phyloP scores from a whole-genome alignment of 495 filamentous ascomycete genomes.

The Staphylotrichum longicolle region DNA sequence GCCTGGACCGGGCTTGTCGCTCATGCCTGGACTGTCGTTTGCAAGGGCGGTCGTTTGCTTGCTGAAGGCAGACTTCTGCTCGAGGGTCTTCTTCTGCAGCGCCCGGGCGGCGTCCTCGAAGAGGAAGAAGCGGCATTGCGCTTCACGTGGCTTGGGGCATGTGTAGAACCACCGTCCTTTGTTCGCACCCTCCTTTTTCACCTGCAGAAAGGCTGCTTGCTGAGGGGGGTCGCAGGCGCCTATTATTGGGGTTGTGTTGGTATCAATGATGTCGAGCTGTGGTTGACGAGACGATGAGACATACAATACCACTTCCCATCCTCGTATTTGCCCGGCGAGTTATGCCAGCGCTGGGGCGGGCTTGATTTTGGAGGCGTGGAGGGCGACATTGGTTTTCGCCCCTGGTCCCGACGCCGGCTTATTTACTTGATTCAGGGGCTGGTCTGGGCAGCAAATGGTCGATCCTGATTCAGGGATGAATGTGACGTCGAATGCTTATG shows the following conservation, averaged over 20 bases:
- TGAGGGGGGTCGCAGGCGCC: constrained; percentile 65
- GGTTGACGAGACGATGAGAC: background rate
- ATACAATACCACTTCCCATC: constrained; percentile 20
- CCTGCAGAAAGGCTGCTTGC: constrained; percentile 57
- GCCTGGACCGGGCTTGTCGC: background rate
- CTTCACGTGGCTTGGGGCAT: constrained; percentile 53
- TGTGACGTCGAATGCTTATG: no score
- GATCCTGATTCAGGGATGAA: no score
- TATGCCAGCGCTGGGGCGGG: background rate
- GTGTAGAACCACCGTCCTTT: constrained; percentile 67
- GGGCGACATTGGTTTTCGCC: background rate
- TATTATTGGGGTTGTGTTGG: constrained; percentile 13
- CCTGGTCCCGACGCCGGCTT: no score
- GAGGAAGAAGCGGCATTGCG: constrained; percentile 67
- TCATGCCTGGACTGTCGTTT: no score
- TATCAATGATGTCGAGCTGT: background rate
- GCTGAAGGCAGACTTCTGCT: background rate
- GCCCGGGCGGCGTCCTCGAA: constrained; percentile 62
- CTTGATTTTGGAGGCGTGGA: background rate
- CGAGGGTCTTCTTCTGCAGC: constrained; percentile 48
- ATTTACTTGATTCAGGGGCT: no score
- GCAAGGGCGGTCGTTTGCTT: no score
- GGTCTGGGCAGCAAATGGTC: no score
- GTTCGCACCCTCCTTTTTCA: constrained; percentile 65
- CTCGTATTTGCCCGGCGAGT: background rate